These are phyloP conservation scores for Lactifluus hygrophoroides DNA, from an alignment of 768 basidiomycete genomes.

Conservation along the genomic window DNA sequence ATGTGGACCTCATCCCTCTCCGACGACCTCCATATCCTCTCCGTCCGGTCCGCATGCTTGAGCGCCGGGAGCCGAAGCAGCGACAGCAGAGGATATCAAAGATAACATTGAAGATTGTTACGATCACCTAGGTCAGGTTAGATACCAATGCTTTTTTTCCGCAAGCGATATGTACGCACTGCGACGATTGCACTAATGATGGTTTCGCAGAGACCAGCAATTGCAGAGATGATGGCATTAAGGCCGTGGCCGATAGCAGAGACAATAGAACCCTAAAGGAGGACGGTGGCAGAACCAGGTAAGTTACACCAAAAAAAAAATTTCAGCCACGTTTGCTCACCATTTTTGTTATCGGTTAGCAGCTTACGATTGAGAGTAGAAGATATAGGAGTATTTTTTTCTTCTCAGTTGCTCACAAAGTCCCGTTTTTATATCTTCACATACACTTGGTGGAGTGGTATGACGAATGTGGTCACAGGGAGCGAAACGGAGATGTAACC, in stretches of 20 bases:
- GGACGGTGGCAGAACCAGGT: background rate
- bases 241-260: constrained; percentile 58
- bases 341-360: background rate
- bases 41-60: constrained; percentile 4
- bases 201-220: constrained; percentile 50
- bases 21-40: background rate
- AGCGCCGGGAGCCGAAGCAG: constrained; percentile 25
- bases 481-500: background rate
- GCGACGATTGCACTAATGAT: constrained; percentile 51
- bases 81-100: constrained; percentile 39
- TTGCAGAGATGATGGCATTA: constrained; percentile 50
- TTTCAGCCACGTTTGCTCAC: no score
- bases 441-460: background rate
- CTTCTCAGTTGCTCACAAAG: background rate
- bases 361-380: background rate
- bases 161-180: constrained; percentile 30
- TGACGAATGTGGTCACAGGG: background rate
- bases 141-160: background rate
- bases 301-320: no score
- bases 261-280: constrained; percentile 48
- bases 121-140: constrained; percentile 39
- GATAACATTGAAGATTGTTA: constrained; percentile 57
- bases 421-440: background rate
- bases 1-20: background rate
- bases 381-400: background rate